Conservation (phyloP, 73 alveolate species). For the Paramecium caudatum region DNA sequence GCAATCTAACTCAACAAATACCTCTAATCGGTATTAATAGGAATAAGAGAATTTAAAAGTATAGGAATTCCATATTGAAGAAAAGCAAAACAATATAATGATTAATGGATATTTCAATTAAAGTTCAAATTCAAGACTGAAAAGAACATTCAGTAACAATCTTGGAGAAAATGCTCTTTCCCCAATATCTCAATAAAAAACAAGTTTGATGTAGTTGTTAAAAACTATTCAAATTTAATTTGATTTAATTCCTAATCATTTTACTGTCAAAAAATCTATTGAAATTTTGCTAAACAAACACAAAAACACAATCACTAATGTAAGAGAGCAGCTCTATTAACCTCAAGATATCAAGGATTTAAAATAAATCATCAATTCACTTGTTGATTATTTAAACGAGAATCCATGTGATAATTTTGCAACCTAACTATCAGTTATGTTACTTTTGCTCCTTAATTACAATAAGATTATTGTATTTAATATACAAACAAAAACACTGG, state of each 20-base stretch:
- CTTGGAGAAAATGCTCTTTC: neutral
- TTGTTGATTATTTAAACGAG: neutral
- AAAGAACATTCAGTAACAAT: slow-evolving; percentile 20
- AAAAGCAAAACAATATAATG: neutral
- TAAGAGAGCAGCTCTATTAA: neutral
- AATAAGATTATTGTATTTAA: slow-evolving; percentile 2
- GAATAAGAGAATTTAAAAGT: slow-evolving; percentile 32
- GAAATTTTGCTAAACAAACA: neutral
- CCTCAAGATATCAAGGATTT: neutral
- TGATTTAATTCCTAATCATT: slow-evolving; percentile 28
- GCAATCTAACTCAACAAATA: slow-evolving; percentile 65
- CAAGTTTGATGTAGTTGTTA: neutral
- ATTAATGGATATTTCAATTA: neutral
- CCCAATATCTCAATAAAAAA: neutral
- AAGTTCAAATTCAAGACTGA: neutral
- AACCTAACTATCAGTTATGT: slow-evolving; percentile 27
- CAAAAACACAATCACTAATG: neutral
- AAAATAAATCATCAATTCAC: neutral
- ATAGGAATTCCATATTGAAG: neutral
- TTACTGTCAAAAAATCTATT: neutral
- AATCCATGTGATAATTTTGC: neutral
- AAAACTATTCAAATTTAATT: neutral
- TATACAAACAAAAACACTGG: slow-evolving; percentile 13
- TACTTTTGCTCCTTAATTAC: slow-evolving; percentile 6
- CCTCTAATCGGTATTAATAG: slow-evolving; percentile 29